Base-by-base conservation (phyloP, 1,139 yeast genomes). In the Arxiozyma heterogenica region DNA sequence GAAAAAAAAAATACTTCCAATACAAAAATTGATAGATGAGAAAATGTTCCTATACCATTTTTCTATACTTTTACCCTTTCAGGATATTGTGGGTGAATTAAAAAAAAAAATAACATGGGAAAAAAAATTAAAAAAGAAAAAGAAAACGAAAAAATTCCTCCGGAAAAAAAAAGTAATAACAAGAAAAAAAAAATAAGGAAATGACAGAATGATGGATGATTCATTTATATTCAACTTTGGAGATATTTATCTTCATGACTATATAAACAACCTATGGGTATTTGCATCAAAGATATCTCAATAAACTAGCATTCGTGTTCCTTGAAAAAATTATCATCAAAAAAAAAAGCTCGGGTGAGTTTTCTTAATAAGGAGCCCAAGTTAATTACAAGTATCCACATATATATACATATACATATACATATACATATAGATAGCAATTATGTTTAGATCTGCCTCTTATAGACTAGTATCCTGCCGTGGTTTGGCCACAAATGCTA, bases 381-480 rank as follows among this genome's bases (percentile, higher is more conserved):
- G 15, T 34, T 34, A 6, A 6, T 34, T 12, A 15, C 4, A 34
- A 34, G 4, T 34, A 34, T 34, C 5, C n/a, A 34, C 15, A 34
- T 15, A 30, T 30, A 23, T 23, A 23, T 23, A 34, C 6, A 30
- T 30, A 23, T 23, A 23, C 6, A 23, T 23, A 23, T 23, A 23
- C 25, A 23, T 23, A 27, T 6, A 27, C 30, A 27, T 27, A 27
- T 27, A 5, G 8, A 27, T 27, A 27, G 30, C 39, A 34, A 34
- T 12, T 7, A 66, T 66, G 70, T 54, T 66, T 53, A 64, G 67
- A 60, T 53, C 61, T 22, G 53, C 62, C 17, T 56, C 61, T 34
- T 53, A 55, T 46, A 65, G 59, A 55, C 38, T 61, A 41, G 55
- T 62, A 25, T 54, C 64, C 17, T 56, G 58, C 45, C 66, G 68